Conservation (phyloP, 2,329 filamentous ascomycete species). For the Chrysoporthe puriensis region DNA sequence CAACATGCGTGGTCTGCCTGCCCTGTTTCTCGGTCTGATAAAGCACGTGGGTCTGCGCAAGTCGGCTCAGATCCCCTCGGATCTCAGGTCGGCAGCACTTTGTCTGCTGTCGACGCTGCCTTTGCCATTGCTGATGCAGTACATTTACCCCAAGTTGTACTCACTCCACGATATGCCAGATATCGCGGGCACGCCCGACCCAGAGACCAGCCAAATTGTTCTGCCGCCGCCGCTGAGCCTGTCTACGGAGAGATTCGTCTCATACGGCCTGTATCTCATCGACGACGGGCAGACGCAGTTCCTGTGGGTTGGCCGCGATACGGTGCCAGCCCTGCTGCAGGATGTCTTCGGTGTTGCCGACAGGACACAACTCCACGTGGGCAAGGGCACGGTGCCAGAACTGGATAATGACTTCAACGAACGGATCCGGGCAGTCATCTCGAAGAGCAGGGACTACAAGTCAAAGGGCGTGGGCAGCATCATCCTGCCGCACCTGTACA, state of each 20-base stretch:
- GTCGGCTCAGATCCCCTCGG: slow-evolving; percentile 90
- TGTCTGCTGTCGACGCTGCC: slow-evolving; percentile 94
- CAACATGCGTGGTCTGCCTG: slow-evolving; percentile 85
- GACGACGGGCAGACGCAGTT: slow-evolving; percentile 98
- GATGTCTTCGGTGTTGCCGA: slow-evolving; percentile 92
- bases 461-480: slow-evolving; percentile 91
- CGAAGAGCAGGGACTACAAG: slow-evolving; percentile 89
- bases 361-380: slow-evolving; percentile 82
- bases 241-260: slow-evolving; percentile 82
- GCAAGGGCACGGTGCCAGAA: slow-evolving; percentile 84
- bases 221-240: slow-evolving; percentile 85
- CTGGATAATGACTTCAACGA: slow-evolving; percentile 97
- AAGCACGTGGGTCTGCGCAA: slow-evolving; percentile 95
- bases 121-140: slow-evolving; percentile 86
- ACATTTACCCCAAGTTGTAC: slow-evolving; percentile 85
- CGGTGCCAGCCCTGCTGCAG: slow-evolving; percentile 82
- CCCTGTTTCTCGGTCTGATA: slow-evolving; percentile 90
- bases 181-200: slow-evolving; percentile 82
- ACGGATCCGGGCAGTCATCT: slow-evolving; percentile 83
- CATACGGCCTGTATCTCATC: slow-evolving; percentile 92
- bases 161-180: slow-evolving; percentile 96
- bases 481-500: slow-evolving; percentile 87
- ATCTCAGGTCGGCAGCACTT: slow-evolving; percentile 89
- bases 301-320: slow-evolving; percentile 92
- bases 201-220: slow-evolving; percentile 83